Evolutionary conservation across 2,329 filamentous ascomycete genomes (phyloP), one percentile per base, ranked within the genome.

Genomic region (Bipolaris gigantea): DNA sequence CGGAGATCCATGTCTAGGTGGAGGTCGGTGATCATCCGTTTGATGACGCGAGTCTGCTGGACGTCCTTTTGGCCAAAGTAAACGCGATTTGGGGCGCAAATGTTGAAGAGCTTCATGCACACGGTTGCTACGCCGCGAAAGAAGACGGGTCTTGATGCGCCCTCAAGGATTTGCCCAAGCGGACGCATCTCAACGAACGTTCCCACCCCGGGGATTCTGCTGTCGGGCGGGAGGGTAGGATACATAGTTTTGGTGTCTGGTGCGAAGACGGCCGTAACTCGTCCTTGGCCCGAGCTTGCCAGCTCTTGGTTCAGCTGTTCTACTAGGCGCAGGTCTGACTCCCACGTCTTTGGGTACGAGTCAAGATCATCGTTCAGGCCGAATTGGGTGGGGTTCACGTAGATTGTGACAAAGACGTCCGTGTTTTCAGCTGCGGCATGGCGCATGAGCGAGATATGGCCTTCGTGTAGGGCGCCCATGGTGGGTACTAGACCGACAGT

Each of bases 31-130:
- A 97, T 89, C 84, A 99, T 86, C 40, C 89, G 85, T 67, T 85
- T 87, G 67, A 99, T 89, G 10, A 99, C 84, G 16, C 96, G 89
- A 0, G 92, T 96, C 77, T 99, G 94, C 79, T 99, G 94, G 18
- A 97, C 86, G 73, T 99, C 94, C 77, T 99, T 99, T 75, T 97
- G 94, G 4, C 94, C 94, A 78, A 99, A 97, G 77, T 96, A 94
- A 5, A 91, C 90, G 40, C 83, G 83, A 52, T 92, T 88, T 4
- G 90, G 88, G 60, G 85, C 81, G 41, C 90, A 86, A 50, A 92
- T 89, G 68, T 92, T 92, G 77, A 95, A 93, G 13, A 95, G 77
- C 76, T 95, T 99, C 84, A 93, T 94, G 78, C 92, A 97, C 2
- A 99, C 89, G 1, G 94, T 99, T 18, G 94, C 92, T 32, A 99